phyloP scores from a whole-genome alignment of 2,329 filamentous ascomycete genomes.

The Lachnellula occidentalis region DNA sequence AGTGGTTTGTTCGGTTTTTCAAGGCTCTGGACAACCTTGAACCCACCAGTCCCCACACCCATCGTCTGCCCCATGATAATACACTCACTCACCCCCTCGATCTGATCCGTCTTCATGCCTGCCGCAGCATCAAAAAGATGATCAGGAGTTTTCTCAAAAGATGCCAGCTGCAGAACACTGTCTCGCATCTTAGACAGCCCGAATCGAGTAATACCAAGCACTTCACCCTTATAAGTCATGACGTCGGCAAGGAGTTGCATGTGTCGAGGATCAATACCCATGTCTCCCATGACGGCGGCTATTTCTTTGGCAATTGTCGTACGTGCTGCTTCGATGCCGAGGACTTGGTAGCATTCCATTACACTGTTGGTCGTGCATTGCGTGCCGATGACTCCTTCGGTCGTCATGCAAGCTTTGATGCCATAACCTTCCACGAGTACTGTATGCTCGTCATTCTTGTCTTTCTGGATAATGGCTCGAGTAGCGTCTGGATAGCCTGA shows the following conservation, averaged over 20 bases:
- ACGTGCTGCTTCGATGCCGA: conserved; percentile 92
- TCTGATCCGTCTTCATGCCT: conserved; percentile 83
- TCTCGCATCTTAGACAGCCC: conserved; percentile 96
- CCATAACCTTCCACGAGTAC: conserved; percentile 95
- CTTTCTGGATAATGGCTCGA: conserved; percentile 83
- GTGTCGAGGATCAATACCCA: conserved; percentile 95
- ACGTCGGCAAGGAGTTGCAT: conserved; percentile 97
- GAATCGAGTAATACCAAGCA: conserved; percentile 93
- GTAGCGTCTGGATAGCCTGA: conserved; percentile 82
- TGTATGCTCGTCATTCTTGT: conserved; percentile 58
- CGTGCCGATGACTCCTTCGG: conserved; percentile 79
- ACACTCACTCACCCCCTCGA: conserved; percentile 91
- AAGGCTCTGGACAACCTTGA: conserved; percentile 81
- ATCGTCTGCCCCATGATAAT: conserved; percentile 99
- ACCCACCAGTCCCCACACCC: conserved; percentile 82
- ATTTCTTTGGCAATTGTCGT: conserved; percentile 88
- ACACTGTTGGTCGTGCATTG: conserved; percentile 76
- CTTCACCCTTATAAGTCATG: conserved; percentile 98
- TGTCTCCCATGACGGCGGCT: conserved; percentile 79
- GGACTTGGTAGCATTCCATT: conserved; percentile 79
- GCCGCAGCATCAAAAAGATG: conserved; percentile 94
- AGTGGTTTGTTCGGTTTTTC: conserved; percentile 40
- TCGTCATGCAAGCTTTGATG: conserved; percentile 83
- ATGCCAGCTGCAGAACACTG: conserved; percentile 85
- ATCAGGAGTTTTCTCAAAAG: conserved; percentile 97